Percentiles rank a stretch among this genome's conserved stretches.
phyloP scores from a whole-genome alignment of 2,329 filamentous ascomycete genomes.

The Juglanconis juglandina region DNA sequence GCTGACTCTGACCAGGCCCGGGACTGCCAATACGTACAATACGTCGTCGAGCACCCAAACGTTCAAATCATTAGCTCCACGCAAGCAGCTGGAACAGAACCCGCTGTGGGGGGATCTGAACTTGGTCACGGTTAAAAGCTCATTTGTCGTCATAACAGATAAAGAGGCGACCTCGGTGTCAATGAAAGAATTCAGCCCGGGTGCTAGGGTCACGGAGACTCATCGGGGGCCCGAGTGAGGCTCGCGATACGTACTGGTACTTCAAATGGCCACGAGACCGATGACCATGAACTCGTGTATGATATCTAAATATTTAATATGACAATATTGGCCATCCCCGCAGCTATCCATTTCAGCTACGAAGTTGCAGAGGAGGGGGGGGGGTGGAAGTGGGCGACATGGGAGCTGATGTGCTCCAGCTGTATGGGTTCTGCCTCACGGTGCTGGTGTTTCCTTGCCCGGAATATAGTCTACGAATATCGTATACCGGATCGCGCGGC shows the following conservation, averaged over 20 bases:
- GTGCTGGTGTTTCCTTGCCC: constrained; percentile 60
- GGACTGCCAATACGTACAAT: background rate
- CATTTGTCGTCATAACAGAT: background rate
- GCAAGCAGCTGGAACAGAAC: background rate
- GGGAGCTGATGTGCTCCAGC: constrained; percentile 56
- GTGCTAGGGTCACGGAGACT: too few relatives aligned
- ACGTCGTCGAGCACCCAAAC: background rate
- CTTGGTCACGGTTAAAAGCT: too few relatives aligned
- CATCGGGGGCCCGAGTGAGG: too few relatives aligned
- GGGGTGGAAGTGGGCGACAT: constrained; percentile 61
- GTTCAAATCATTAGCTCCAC: background rate
- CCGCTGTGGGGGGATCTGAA: background rate
- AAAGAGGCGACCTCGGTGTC: background rate
- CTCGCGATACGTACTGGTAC: too few relatives aligned
- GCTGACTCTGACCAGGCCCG: background rate
- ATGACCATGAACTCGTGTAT: background rate
- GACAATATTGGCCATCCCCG: background rate
- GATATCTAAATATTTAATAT: background rate
- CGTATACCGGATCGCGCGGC: constrained; percentile 47
- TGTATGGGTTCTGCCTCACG: constrained; percentile 54
- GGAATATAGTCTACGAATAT: constrained; percentile 57
- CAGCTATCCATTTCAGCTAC: constrained; percentile 37
- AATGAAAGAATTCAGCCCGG: background rate
- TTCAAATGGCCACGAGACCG: background rate
- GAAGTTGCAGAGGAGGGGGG: constrained; percentile 50